A percentile compares a stretch with the other conserved stretches of the same genome.
phyloP scores from a whole-genome alignment of 2,329 filamentous ascomycete genomes.

The Zarea fungicola region DNA sequence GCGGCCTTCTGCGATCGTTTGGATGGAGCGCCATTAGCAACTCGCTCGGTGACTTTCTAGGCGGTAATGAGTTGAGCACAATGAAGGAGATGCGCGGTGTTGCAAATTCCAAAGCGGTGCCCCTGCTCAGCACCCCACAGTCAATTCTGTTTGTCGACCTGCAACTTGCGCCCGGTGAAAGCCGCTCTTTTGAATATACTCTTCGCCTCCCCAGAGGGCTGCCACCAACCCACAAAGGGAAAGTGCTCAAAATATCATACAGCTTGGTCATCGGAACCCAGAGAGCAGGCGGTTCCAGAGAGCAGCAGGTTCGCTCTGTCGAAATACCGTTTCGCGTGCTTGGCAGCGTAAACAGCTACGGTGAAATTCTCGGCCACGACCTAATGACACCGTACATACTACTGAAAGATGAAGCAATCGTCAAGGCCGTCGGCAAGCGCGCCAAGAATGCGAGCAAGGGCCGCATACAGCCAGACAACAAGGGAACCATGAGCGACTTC shows the following conservation, averaged over 20 bases:
- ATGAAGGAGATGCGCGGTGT: slow-evolving; percentile 93
- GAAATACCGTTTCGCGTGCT: slow-evolving; percentile 90
- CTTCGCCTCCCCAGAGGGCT: slow-evolving; percentile 82
- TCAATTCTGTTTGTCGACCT: slow-evolving; percentile 95
- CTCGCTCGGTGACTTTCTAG: slow-evolving; percentile 82
- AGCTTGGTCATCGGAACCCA: slow-evolving; percentile 89
- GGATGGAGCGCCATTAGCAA: slow-evolving; percentile 86
- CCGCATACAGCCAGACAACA: slow-evolving; percentile 22
- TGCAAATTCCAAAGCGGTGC: slow-evolving; percentile 79
- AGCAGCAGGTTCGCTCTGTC: slow-evolving; percentile 82
- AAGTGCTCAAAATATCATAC: slow-evolving; percentile 91
- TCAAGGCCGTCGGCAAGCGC: slow-evolving; percentile 38
- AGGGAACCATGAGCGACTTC: slow-evolving; percentile 59
- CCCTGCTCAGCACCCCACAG: slow-evolving; percentile 89
- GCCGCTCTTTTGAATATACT: slow-evolving; percentile 77
- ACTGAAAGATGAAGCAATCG: slow-evolving; percentile 73
- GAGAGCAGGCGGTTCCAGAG: slow-evolving; percentile 68
- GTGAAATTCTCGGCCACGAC: slow-evolving; percentile 87
- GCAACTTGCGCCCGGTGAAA: slow-evolving; percentile 80
- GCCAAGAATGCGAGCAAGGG: slow-evolving; percentile 23
- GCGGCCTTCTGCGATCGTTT: slow-evolving; percentile 74
- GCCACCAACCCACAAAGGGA: slow-evolving; percentile 86
- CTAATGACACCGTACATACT: slow-evolving; percentile 92
- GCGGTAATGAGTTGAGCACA: slow-evolving; percentile 79
- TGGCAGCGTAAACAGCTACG: slow-evolving; percentile 83